Evolutionary conservation across 139 green algal genomes (phyloP).

Genomic region (Micractinium sp.): DNA sequence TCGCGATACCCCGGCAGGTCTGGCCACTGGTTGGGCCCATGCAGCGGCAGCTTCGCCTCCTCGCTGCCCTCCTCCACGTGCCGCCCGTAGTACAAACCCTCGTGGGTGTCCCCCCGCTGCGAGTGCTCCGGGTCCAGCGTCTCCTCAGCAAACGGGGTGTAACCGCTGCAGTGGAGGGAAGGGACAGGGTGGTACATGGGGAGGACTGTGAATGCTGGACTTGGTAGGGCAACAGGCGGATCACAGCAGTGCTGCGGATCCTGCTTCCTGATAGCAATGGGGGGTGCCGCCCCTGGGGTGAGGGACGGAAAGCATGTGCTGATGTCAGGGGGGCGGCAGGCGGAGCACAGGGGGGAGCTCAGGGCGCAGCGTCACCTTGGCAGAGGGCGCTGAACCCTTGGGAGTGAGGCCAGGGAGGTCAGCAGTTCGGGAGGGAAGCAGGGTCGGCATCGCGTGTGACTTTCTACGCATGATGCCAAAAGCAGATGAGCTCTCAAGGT

Average conservation of each 20-base stretch:
- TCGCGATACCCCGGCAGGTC: slow-evolving; percentile 24
- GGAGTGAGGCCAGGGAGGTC: neutral
- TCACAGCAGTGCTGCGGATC: neutral
- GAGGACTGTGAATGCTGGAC: neutral
- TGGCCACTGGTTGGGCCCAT: slow-evolving; percentile 95
- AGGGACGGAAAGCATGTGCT: neutral
- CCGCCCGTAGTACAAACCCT: slow-evolving; percentile 82
- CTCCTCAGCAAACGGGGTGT: slow-evolving; percentile 75
- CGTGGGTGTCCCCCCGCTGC: slow-evolving; percentile 83
- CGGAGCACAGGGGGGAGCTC: no score
- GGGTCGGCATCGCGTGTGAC: no score
- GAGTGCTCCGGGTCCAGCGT: slow-evolving; percentile 78
- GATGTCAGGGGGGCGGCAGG: neutral
- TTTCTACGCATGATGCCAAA: neutral
- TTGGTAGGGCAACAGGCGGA: neutral
- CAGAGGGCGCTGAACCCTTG: no score
- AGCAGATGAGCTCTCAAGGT: no score
- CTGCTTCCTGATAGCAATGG: no score
- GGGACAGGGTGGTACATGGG: neutral
- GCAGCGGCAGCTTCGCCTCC: slow-evolving; percentile 75
- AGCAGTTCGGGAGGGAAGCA: neutral
- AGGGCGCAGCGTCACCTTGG: no score
- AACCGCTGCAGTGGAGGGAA: slow-evolving; percentile 41
- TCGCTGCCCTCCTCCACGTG: slow-evolving; percentile 57
- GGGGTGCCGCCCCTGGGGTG: no score